Evolutionary conservation across 2,329 filamentous ascomycete species (phyloP).

Genomic region (Ceratocystis ficicola): DNA sequence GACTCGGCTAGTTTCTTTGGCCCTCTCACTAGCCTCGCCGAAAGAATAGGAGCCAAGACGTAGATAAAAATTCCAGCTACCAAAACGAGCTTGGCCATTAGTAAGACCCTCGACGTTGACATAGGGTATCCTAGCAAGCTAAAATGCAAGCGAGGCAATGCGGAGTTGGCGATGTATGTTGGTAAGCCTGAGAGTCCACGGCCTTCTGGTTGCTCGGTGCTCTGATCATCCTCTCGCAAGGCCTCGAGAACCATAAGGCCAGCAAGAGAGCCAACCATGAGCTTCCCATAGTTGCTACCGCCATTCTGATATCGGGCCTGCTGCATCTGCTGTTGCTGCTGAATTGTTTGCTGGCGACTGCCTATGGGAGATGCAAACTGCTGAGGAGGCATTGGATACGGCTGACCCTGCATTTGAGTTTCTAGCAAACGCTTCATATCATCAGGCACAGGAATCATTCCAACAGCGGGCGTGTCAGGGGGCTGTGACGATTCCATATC

Average conservation of each 20-base stretch:
- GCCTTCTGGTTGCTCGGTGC: slow-evolving; percentile 50
- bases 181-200: slow-evolving; percentile 57
- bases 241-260: slow-evolving; percentile 87
- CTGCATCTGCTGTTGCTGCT: slow-evolving; percentile 35
- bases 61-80: slow-evolving; percentile 44
- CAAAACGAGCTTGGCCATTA: slow-evolving; percentile 42
- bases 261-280: slow-evolving; percentile 87
- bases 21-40: slow-evolving; percentile 27
- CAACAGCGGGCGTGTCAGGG: slow-evolving; percentile 36
- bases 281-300: slow-evolving; percentile 51
- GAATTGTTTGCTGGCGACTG: slow-evolving; percentile 45
- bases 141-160: slow-evolving; percentile 39
- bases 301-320: slow-evolving; percentile 41
- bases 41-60: slow-evolving; percentile 43
- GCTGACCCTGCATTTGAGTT: slow-evolving; percentile 44
- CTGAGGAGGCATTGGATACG: slow-evolving; percentile 40
- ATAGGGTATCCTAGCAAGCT: slow-evolving; percentile 44
- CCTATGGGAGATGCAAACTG: slow-evolving; percentile 37
- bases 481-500: slow-evolving; percentile 36
- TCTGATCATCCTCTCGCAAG: slow-evolving; percentile 52
- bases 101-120: slow-evolving; percentile 35
- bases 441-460: slow-evolving; percentile 55
- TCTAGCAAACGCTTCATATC: slow-evolving; percentile 51
- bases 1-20: background rate
- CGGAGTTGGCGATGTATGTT: slow-evolving; percentile 41